These are phyloP conservation scores for Spergularia bocconei DNA, from an alignment of 148 eudicot genomes.

Conservation along the genomic window DNA sequence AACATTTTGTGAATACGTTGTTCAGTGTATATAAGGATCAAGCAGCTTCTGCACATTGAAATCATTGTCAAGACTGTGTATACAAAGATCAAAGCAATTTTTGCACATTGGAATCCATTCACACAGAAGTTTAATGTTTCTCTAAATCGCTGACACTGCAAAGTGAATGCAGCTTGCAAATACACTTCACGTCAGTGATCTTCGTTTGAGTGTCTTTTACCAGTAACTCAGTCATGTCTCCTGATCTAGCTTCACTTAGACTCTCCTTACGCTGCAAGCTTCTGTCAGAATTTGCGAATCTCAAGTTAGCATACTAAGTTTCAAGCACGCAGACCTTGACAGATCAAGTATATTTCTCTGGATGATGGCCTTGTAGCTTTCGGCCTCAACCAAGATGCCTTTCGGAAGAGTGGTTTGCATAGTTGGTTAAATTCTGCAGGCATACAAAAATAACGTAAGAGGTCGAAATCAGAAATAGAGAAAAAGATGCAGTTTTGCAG, in stretches of 20 bases:
- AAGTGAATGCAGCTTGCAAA: not conserved
- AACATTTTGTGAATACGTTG: not conserved
- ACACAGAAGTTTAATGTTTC: not conserved
- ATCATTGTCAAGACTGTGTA: not conserved
- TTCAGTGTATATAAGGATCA: not conserved
- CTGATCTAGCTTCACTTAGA: not conserved
- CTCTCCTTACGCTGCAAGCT: not conserved
- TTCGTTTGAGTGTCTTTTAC: not conserved
- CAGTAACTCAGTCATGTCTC: not conserved
- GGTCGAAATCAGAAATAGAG: not conserved
- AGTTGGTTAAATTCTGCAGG: conserved; percentile 59
- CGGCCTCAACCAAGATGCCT: conserved; percentile 83
- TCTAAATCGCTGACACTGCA: not conserved
- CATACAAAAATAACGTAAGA: conserved; percentile 18
- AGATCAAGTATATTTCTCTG: conserved; percentile 84
- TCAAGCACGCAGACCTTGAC: conserved; percentile 56
- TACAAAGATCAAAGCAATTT: not conserved
- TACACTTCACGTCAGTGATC: not conserved
- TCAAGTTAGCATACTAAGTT: not conserved
- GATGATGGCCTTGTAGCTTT: conserved; percentile 91
- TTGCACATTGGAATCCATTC: not conserved
- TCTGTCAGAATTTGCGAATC: not conserved
- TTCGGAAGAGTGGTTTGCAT: conserved; percentile 83
- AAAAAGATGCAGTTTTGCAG: not conserved
- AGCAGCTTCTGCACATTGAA: not conserved